phyloP scores from a whole-genome alignment of 2,329 filamentous ascomycete genomes.

The Rhinocladiella similis region DNA sequence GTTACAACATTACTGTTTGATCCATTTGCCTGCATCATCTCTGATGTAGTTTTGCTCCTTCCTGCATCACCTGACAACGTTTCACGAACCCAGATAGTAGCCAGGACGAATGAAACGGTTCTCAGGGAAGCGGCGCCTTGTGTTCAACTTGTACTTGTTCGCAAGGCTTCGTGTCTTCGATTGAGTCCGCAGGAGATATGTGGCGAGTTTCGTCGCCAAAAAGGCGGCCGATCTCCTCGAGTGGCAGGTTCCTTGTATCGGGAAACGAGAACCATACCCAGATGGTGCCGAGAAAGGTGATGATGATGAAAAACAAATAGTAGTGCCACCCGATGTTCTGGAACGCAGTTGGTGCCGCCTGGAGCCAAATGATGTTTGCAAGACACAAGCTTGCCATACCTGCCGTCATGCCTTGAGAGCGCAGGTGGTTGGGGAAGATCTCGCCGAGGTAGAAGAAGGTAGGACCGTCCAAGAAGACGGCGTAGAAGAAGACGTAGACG shows the following conservation, averaged over 20 bases:
- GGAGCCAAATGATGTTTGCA: slow-evolving; percentile 12
- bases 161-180: too few species aligned
- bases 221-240: slow-evolving; percentile 39
- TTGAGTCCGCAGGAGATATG: too few species aligned
- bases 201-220: slow-evolving; percentile 26
- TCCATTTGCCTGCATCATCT: too few species aligned
- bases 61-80: too few species aligned
- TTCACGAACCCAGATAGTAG: too few species aligned
- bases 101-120: too few species aligned
- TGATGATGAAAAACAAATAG: slow-evolving; percentile 30
- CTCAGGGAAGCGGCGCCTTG: too few species aligned
- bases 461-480: slow-evolving; percentile 3
- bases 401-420: slow-evolving; percentile 10
- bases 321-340: slow-evolving; percentile 35
- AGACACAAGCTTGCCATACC: neutral
- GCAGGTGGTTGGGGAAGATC: slow-evolving; percentile 17
- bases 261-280: slow-evolving; percentile 18
- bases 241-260: slow-evolving; percentile 34
- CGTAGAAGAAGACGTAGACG: slow-evolving; percentile 4
- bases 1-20: too few species aligned
- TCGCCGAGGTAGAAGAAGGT: slow-evolving; percentile 11
- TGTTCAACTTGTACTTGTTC: too few species aligned
- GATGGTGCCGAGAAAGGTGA: neutral
- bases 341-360: slow-evolving; percentile 33
- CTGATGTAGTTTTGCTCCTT: too few species aligned